Percentiles rank a stretch among this genome's conserved stretches.
Conservation (phyloP, 257 asterid species). For the Pogostemon cablin region DNA sequence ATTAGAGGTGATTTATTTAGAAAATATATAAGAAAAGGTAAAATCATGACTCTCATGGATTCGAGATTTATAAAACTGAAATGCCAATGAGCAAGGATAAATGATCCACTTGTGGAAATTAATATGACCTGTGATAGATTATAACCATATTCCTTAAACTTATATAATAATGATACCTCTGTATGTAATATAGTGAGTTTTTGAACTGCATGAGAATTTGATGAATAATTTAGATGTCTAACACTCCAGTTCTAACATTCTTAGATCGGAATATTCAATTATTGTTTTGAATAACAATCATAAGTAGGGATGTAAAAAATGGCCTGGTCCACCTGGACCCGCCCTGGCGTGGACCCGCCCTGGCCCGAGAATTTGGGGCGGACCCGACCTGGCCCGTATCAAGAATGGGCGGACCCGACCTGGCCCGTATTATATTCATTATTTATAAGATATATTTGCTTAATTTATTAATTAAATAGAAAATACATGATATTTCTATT, state of each 20-base stretch:
- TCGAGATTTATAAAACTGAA: constrained; percentile 14
- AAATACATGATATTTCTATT: too few relatives aligned
- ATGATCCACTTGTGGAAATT: neutral
- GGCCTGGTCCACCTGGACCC: too few relatives aligned
- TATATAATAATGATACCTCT: constrained; percentile 1
- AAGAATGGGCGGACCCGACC: too few relatives aligned
- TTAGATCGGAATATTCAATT: neutral
- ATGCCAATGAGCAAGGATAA: neutral
- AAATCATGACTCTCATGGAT: neutral
- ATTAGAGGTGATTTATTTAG: neutral
- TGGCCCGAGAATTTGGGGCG: too few relatives aligned
- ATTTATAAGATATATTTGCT: too few relatives aligned
- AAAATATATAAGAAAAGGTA: neutral
- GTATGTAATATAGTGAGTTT: constrained; percentile 5
- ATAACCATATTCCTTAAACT: neutral
- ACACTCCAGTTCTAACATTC: constrained; percentile 6
- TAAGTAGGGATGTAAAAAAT: neutral
- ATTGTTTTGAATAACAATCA: constrained; percentile 6
- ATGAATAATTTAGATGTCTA: constrained; percentile 1
- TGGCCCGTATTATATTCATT: too few relatives aligned
- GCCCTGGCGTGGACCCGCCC: too few relatives aligned
- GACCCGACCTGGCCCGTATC: too few relatives aligned
- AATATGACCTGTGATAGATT: neutral
- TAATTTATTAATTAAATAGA: too few relatives aligned
- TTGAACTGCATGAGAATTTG: neutral